Evolutionary conservation across 192 early-diverging fungal species (phyloP).

Genomic region (Powellomyces hirtus): DNA sequence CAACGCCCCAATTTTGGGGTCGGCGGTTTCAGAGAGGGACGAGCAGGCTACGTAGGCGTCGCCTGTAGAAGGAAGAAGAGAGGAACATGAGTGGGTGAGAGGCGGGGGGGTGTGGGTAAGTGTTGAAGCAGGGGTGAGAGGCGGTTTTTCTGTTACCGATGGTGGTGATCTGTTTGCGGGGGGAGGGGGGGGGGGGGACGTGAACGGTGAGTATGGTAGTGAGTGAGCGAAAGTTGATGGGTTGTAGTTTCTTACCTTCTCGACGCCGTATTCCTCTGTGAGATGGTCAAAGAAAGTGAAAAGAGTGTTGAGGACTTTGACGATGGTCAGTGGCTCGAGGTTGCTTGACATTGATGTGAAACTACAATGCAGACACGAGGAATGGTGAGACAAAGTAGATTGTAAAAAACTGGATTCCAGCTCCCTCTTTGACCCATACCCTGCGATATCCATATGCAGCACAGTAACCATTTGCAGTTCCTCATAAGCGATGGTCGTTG

Average conservation of each 20-base stretch:
- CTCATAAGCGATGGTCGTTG: conserved; percentile 43
- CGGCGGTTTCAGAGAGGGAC: conserved; percentile 22
- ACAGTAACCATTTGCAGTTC: conserved; percentile 41
- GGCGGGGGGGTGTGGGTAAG: background rate
- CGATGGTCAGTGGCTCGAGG: conserved; percentile 46
- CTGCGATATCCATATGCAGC: conserved; percentile 54
- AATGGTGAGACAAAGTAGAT: too few relatives aligned
- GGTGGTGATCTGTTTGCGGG: conserved; percentile 30
- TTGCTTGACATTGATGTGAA: conserved; percentile 51
- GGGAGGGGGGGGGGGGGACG: too few relatives aligned
- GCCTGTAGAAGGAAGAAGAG: conserved; percentile 9
- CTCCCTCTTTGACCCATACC: conserved; percentile 35
- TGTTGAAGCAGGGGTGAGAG: background rate
- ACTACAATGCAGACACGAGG: conserved; percentile 13
- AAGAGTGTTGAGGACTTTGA: conserved; percentile 49
- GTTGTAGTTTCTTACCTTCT: too few relatives aligned
- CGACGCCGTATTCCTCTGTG: conserved; percentile 39
- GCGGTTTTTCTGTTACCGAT: conserved; percentile 27
- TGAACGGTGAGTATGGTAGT: too few relatives aligned
- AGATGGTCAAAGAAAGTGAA: conserved; percentile 51
- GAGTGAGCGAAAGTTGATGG: too few relatives aligned
- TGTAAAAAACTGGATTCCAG: too few relatives aligned
- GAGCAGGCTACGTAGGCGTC: conserved; percentile 52
- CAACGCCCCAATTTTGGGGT: conserved; percentile 36
- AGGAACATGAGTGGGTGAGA: background rate